Percentiles rank a stretch among this genome's conserved stretches.
Conservation (phyloP, 208 protist species). For the Herpetomonas samuelpessoai region DNA sequence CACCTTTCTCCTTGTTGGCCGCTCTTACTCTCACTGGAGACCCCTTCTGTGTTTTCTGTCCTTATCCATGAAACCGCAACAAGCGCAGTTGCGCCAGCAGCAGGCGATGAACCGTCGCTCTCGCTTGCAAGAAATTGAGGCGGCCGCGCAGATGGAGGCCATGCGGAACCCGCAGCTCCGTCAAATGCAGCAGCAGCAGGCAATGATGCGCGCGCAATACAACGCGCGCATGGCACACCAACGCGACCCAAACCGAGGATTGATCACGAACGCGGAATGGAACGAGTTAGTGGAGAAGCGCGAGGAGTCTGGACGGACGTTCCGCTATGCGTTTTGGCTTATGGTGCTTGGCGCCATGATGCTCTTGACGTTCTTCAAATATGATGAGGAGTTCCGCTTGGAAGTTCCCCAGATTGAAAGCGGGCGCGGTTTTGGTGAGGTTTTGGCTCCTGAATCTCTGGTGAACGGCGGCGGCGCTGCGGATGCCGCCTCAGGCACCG, state of each 20-base stretch:
- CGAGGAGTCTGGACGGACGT: constrained; percentile 70
- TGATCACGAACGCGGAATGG: constrained; percentile 83
- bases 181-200: constrained; percentile 12
- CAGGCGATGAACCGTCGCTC: constrained; percentile 56
- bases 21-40: too few species aligned
- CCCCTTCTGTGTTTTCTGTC: too few species aligned
- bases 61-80: constrained; percentile 78
- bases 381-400: constrained; percentile 83
- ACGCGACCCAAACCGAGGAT: constrained; percentile 50
- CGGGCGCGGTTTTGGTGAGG: constrained; percentile 65
- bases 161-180: constrained; percentile 22
- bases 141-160: constrained; percentile 37
- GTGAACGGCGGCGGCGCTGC: background rate
- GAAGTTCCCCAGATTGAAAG: constrained; percentile 82
- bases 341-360: constrained; percentile 47
- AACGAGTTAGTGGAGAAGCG: constrained; percentile 68
- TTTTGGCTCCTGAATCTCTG: constrained; percentile 20
- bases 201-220: constrained; percentile 1
- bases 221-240: constrained; percentile 2
- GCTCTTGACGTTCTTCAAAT: constrained; percentile 63
- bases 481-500: constrained; percentile 4
- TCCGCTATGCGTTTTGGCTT: constrained; percentile 60
- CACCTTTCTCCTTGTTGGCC: too few species aligned
- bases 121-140: constrained; percentile 49
- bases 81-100: constrained; percentile 73